Evolutionary conservation across 768 basidiomycete genomes (phyloP), one percentile per base, ranked within the genome.

Genomic region (Leccinellum rugosiceps): DNA sequence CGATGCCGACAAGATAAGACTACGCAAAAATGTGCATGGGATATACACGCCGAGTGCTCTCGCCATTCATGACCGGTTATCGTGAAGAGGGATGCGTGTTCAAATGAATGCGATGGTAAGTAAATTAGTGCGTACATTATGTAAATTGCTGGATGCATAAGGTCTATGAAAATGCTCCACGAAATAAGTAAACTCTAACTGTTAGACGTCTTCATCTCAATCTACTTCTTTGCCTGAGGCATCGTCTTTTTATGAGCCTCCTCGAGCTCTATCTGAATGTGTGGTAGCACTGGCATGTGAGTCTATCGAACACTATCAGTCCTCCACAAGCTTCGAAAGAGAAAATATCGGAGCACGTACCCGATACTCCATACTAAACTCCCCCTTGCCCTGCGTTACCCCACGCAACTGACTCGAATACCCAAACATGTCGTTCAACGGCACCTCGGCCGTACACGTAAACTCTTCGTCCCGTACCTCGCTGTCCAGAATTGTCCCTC

Each of bases 401-500:
- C 96, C 96, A 57, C 96, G 85, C 46, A 98, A 79, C 64, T 93
- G 90, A 65, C 87, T 92, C 35, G 94, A 95, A 71, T 98, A 98
- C 17, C 93, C 92, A 69, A 99, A 99, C 96, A 98, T 98, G 65
- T 98, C 96, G 72, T 94, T 97, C 73, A 99, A 72, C 8, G 92
- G 87, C 13, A 99, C 95, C 68, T 98, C 96, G 21, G 93, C 94
- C 28, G 83, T 80, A 54, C 88, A 83, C 5, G 92, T 93, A 68
- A 99, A 98, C 74, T 99, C 96, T 64, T 98, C 97, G 63, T 97
- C 95, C 44, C 96, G 86, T 31, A 96, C 89, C 75, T 98, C 97
- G 64, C 91, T 96, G 66, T 98, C 96, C 43, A 95, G 77, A 67
- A 99, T 97, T 3, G 91, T 93, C 5, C 97, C 97, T 47, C 93